phyloP scores from a whole-genome alignment of 2,329 filamentous ascomycete species.

The Phialophora verrucosa region DNA sequence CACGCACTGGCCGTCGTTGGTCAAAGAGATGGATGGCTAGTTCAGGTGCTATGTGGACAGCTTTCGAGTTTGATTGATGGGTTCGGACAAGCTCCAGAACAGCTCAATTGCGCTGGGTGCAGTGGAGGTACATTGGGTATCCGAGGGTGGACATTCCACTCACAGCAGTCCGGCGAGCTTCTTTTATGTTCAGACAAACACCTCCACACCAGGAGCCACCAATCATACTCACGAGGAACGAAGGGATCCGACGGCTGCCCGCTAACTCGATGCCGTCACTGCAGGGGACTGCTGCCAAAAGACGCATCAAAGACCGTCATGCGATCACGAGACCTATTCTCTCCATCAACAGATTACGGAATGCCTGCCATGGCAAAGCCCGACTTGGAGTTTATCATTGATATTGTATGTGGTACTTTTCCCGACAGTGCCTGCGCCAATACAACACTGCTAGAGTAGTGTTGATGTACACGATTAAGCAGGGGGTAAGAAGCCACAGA shows the following conservation, averaged over 20 bases:
- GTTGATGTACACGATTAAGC: constrained; percentile 20
- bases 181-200: constrained; percentile 12
- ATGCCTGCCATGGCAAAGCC: neutral
- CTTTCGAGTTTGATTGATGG: constrained; percentile 12
- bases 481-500: neutral
- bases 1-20: neutral
- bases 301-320: neutral
- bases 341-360: constrained; percentile 14
- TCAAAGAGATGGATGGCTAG: neutral
- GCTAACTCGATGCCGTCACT: constrained; percentile 11
- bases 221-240: constrained; percentile 12
- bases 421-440: neutral
- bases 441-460: constrained; percentile 4
- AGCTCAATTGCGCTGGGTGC: constrained; percentile 14
- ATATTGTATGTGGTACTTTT: constrained; percentile 5
- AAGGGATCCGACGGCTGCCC: constrained; percentile 3
- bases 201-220: constrained; percentile 14
- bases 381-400: constrained; percentile 7
- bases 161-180: constrained; percentile 10
- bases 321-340: constrained; percentile 15
- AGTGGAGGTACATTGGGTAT: constrained; percentile 2
- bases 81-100: constrained; percentile 11
- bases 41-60: neutral
- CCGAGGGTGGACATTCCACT: constrained; percentile 13
- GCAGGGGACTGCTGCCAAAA: neutral